A percentile compares a stretch with the other conserved stretches of the same genome.
Conservation (phyloP, 139 green algal species). For the Axilococcus clingmanii region DNA sequence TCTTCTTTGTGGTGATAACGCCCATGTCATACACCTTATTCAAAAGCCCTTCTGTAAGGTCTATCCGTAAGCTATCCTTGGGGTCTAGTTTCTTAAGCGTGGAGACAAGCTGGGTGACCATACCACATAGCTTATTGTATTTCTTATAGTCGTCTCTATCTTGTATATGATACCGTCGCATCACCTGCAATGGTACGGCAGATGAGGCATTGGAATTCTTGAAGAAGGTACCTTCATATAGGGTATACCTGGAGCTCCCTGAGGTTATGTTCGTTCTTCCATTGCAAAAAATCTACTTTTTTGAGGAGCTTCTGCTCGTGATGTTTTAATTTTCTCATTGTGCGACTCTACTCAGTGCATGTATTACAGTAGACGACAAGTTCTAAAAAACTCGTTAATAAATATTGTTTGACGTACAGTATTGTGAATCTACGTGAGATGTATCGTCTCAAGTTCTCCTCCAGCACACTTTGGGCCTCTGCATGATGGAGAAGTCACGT, state of each 20-base stretch:
- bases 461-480: no score
- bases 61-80: conserved; percentile 68
- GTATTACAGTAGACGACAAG: no score
- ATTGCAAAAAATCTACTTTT: conserved; percentile 96
- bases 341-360: no score
- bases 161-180: conserved; percentile 93
- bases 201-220: no score
- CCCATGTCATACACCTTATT: conserved; percentile 97
- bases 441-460: background rate
- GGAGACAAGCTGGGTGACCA: conserved; percentile 41
- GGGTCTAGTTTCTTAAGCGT: conserved; percentile 67
- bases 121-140: conserved; percentile 83
- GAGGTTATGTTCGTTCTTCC: conserved; percentile 88
- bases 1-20: conserved; percentile 85
- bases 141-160: conserved; percentile 97
- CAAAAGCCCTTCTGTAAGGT: conserved; percentile 91
- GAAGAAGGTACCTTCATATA: no score
- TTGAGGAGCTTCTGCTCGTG: conserved; percentile 97
- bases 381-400: no score
- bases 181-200: no score
- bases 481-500: no score
- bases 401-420: no score
- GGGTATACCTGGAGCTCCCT: no score
- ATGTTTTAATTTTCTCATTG: conserved; percentile 90
- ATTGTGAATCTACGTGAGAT: background rate